phyloP scores from a whole-genome alignment of 1,139 yeast genomes.

The Dujonia santamariae region DNA sequence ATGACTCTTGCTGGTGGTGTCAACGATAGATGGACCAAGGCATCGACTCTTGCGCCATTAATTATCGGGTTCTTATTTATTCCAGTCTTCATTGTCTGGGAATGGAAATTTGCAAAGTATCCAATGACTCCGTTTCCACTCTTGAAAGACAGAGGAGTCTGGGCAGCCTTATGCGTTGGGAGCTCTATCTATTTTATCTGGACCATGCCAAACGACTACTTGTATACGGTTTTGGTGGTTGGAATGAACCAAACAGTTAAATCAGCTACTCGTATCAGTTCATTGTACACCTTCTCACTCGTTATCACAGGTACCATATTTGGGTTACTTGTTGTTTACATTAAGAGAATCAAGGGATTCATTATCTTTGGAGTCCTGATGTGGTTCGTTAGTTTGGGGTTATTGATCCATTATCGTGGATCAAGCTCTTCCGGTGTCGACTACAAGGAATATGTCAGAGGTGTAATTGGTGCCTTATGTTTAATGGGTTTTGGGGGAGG shows the following conservation, averaged over 20 bases:
- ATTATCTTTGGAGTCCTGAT: constrained; percentile 55
- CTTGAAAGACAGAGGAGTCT: constrained; percentile 62
- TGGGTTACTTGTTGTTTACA: constrained; percentile 51
- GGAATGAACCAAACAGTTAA: constrained; percentile 55
- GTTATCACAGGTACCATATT: constrained; percentile 59
- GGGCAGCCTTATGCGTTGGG: constrained; percentile 50
- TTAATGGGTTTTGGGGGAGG: constrained; percentile 37
- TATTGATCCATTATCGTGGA: constrained; percentile 57
- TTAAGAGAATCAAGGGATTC: constrained; percentile 56
- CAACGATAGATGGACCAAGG: constrained; percentile 48
- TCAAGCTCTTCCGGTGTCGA: constrained; percentile 37
- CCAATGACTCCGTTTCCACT: constrained; percentile 61
- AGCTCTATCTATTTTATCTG: constrained; percentile 55
- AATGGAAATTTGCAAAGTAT: constrained; percentile 42
- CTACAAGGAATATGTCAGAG: constrained; percentile 23
- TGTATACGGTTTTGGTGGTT: constrained; percentile 62
- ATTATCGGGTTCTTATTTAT: constrained; percentile 58
- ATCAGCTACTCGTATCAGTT: constrained; percentile 65
- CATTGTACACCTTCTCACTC: constrained; percentile 62
- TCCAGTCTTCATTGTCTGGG: constrained; percentile 57
- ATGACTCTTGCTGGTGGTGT: constrained; percentile 58
- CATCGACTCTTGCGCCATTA: constrained; percentile 55
- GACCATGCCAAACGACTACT: constrained; percentile 67
- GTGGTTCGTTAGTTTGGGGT: constrained; percentile 58
- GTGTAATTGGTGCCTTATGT: constrained; percentile 33